Evolutionary conservation across 1,284 basidiomycete genomes (phyloP).

Genomic region (Moesziomyces sp.): DNA sequence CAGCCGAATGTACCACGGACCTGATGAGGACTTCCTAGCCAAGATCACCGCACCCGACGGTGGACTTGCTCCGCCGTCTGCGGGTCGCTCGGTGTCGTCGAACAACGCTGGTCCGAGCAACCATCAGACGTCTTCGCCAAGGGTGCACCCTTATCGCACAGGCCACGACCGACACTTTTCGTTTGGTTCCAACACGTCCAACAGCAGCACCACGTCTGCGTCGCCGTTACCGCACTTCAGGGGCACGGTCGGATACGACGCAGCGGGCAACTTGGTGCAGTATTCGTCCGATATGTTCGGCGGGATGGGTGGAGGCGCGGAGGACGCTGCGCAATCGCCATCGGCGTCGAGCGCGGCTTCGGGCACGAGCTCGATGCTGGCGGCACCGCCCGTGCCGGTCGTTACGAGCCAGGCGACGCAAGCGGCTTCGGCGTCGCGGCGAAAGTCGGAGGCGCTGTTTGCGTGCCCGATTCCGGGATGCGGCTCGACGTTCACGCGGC

Average conservation of each 20-base stretch:
- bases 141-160: conserved; percentile 45
- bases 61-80: conserved; percentile 53
- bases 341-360: conserved; percentile 35
- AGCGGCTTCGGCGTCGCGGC: conserved; percentile 85
- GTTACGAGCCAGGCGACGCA: conserved; percentile 95
- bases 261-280: conserved; percentile 22
- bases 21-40: conserved; percentile 45
- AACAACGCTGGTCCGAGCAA: conserved; percentile 16
- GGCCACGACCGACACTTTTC: conserved; percentile 53
- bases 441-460: conserved; percentile 90
- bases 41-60: conserved; percentile 60
- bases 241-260: conserved; percentile 26
- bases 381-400: conserved; percentile 44
- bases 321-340: conserved; percentile 21
- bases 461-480: conserved; percentile 93
- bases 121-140: conserved; percentile 25
- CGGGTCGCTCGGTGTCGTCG: conserved; percentile 34
- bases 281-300: conserved; percentile 34
- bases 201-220: conserved; percentile 39
- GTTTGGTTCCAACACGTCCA: conserved; percentile 46
- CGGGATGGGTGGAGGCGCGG: conserved; percentile 11
- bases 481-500: conserved; percentile 79
- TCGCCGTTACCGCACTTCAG: conserved; percentile 30
- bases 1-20: conserved; percentile 43
- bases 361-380: conserved; percentile 20